Evolutionary conservation across 2,329 filamentous ascomycete species (phyloP), one percentile per base, ranked within the genome.

Genomic region (Herpomyces periplanetae): DNA sequence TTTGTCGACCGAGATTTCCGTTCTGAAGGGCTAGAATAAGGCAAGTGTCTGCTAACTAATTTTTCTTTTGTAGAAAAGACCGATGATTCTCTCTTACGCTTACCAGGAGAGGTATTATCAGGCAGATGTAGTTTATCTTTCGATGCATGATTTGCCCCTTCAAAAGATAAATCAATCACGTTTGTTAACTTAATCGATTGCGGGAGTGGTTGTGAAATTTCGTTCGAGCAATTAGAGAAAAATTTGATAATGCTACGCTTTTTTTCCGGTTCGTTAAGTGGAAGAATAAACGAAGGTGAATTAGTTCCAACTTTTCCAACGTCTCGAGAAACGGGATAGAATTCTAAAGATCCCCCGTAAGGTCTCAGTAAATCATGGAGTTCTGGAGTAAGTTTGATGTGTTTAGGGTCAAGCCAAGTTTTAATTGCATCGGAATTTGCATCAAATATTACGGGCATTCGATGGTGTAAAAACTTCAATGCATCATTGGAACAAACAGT

Each of bases 251-350:
- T 91, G 27, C 80, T 88, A 19, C 50, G 57, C 41, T 84, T 88
- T 36, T 88, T 88, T 30, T 73, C 64, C 26, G 55, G 59, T 38
- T 65, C 84, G 30, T 65, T 51, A 13, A 88, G 41, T 0, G 75
- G 75, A 2, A 87, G 44, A 17, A 88, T 49, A 31, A 88, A 87
- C 1, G 49, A 51, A 0, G 68, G 57, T 9, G 65, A 84, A 35
- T 85, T 65, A 28, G 85, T 87, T 4, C 75, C 73, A 0, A 87
- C 73, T 39, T 87, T 91, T 1, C 73, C 73, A 0, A 91, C 75
- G 3, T 80, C 73, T 34, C 68, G 65, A 29, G 49, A 57, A 2
- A 96, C 80, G 1, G 63, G 58, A 33, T 87, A 88, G 20, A 65
- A 58, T 21, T 84, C 68, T 5, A 96, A 42, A 21, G 66, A 60